These are phyloP conservation scores for Salvia miltiorrhiza DNA, from an alignment of 257 asterid genomes.

Conservation along the genomic window DNA sequence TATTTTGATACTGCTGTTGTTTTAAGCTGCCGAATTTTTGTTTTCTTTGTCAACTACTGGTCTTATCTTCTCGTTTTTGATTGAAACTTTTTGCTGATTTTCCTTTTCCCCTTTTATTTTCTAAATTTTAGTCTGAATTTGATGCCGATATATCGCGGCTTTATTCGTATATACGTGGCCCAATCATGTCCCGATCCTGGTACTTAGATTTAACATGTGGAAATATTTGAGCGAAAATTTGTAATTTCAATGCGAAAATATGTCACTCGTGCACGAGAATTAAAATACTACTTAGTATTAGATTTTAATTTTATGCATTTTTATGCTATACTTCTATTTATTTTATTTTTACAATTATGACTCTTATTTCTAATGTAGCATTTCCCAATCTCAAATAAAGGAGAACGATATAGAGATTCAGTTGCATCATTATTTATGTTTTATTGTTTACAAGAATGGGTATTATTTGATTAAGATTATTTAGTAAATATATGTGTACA, in stretches of 20 bases:
- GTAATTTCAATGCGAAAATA: background rate
- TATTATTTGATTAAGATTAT: no score
- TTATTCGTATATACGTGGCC: background rate
- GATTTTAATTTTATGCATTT: no score
- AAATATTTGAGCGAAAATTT: background rate
- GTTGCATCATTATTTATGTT: no score
- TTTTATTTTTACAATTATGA: no score
- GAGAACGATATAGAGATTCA: no score
- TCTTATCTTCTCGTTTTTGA: constrained; percentile 16
- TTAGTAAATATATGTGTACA: no score
- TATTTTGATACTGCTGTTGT: constrained; percentile 35
- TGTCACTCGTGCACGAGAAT: background rate
- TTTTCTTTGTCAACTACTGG: background rate
- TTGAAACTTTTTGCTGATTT: background rate
- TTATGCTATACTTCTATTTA: no score
- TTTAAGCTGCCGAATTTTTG: background rate
- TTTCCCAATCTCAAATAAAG: no score
- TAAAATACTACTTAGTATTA: no score
- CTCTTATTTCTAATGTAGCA: no score
- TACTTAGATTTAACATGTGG: background rate
- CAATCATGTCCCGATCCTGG: background rate
- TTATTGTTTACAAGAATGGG: no score
- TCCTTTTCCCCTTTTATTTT: background rate
- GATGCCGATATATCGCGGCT: constrained; percentile 27
- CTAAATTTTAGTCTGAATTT: background rate